Evolutionary conservation across 495 filamentous ascomycete genomes (phyloP), one percentile per base, ranked within the genome.

Genomic region (Melanomma pulvis-pyrius): DNA sequence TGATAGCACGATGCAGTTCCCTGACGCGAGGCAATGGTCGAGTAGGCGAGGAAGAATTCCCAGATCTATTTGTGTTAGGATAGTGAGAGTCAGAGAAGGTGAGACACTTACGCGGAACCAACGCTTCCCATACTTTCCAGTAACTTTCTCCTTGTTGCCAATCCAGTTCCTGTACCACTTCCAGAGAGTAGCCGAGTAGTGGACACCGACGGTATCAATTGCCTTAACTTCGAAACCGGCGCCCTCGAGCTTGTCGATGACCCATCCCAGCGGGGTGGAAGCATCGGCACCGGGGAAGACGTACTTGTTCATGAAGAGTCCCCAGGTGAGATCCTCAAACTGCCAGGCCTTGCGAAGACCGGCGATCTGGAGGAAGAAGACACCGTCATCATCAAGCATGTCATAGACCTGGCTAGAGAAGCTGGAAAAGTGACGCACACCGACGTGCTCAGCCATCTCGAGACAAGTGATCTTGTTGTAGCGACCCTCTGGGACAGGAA

Each of bases 131-230:
- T 98, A 98, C 83, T 97, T 98, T 63, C 90, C 92, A 75, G 89
- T 84, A 32, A 98, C 90, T 83, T 97, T 97, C 65, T 97, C 93
- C 63, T 85, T 83, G 84, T 98, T 98, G 76, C 83, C 94, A 77
- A 98, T 83, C 94, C 94, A 98, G 83, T 98, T 98, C 70, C 94
- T 84, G 82, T 98, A 98, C 94, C 94, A 98, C 74, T 91, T 87
- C 94, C 94, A 98, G 48, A 98, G 80, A 34, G 94, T 98, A 55
- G 93, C 92, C 36, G 92, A 96, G 79, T 98, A 98, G 81, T 98
- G 94, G 44, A 98, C 92, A 71, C 92, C 93, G 70, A 96, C 86
- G 53, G 91, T 97, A 74, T 97, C 91, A 69, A 93, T 73, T 8
- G 61, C 74, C 83, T 91, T 91, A 75, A 92, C 74, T 77, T 92